These are phyloP conservation scores for Mycothermus thermophilus DNA, from an alignment of 495 filamentous ascomycete species.

Conservation along the genomic window DNA sequence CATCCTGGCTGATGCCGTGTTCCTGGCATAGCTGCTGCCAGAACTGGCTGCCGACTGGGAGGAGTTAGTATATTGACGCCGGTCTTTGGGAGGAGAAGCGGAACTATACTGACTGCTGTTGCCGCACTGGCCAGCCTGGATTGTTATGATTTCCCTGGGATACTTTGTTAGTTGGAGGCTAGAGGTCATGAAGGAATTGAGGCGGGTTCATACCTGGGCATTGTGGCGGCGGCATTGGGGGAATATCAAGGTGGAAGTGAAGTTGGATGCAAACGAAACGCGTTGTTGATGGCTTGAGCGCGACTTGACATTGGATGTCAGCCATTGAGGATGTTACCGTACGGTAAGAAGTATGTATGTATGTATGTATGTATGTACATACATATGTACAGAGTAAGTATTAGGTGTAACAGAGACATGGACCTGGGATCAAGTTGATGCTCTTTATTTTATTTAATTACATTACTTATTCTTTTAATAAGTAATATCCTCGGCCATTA, in stretches of 20 bases:
- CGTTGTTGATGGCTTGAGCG: conserved; percentile 9
- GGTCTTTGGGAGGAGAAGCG: background rate
- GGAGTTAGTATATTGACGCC: conserved; percentile 6
- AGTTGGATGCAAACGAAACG: conserved; percentile 4
- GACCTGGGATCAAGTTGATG: no score
- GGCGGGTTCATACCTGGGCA: conserved; percentile 31
- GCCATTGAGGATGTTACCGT: no score
- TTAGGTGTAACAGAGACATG: no score
- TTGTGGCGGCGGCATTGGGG: conserved; percentile 23
- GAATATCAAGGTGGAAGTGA: no score
- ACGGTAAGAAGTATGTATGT: no score
- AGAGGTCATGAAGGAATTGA: background rate
- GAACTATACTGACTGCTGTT: conserved; percentile 71
- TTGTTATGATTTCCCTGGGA: conserved; percentile 93
- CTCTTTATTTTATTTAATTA: no score
- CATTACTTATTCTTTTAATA: no score
- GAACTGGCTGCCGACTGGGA: conserved; percentile 76
- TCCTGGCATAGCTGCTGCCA: conserved; percentile 97
- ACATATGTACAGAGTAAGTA: no score
- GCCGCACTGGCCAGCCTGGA: conserved; percentile 98
- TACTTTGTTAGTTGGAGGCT: background rate
- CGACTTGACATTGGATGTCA: no score
- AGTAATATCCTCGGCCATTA: no score
- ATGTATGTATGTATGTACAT: no score
- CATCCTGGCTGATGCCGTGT: conserved; percentile 93